Evolutionary conservation across 164 flowering plant genomes (phyloP).

Genomic region (Stephania japonica): DNA sequence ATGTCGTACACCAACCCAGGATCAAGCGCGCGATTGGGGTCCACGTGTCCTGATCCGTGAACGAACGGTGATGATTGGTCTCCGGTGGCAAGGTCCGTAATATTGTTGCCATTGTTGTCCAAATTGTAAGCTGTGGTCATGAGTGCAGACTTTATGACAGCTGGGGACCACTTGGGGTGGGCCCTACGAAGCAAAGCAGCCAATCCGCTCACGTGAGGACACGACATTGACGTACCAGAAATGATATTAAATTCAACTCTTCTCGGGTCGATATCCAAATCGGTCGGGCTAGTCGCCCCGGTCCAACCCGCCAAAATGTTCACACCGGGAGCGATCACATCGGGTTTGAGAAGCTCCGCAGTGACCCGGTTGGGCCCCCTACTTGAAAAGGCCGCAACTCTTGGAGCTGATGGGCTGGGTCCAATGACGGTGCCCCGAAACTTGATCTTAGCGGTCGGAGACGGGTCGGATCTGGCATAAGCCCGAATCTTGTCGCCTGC

Average conservation of each 20-base stretch:
- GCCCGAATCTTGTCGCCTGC: slow-evolving; percentile 50
- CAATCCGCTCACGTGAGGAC: slow-evolving; percentile 89
- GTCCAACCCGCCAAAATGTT: slow-evolving; percentile 94
- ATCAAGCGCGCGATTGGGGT: slow-evolving; percentile 69
- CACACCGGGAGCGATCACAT: slow-evolving; percentile 89
- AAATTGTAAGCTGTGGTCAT: slow-evolving; percentile 69
- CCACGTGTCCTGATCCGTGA: slow-evolving; percentile 85
- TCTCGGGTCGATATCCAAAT: slow-evolving; percentile 66
- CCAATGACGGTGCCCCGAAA: slow-evolving; percentile 74
- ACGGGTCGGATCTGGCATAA: slow-evolving; percentile 30
- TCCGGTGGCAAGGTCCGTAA: slow-evolving; percentile 66
- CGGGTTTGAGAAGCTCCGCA: slow-evolving; percentile 85
- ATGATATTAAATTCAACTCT: slow-evolving; percentile 77
- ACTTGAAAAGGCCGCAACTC: slow-evolving; percentile 82
- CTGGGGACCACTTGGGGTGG: slow-evolving; percentile 67
- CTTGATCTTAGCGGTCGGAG: slow-evolving; percentile 57
- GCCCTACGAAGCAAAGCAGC: slow-evolving; percentile 81
- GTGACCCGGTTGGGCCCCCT: slow-evolving; percentile 77
- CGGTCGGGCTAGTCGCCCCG: slow-evolving; percentile 56
- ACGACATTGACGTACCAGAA: slow-evolving; percentile 94
- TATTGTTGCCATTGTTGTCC: slow-evolving; percentile 45
- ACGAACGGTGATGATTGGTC: slow-evolving; percentile 59
- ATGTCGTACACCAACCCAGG: slow-evolving; percentile 84
- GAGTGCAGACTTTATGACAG: slow-evolving; percentile 80
- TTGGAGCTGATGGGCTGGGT: slow-evolving; percentile 57